Evolutionary conservation across 805 yeast genomes (phyloP), one percentile per base, ranked within the genome.

Genomic region (Cyberlindnera meyerae): DNA sequence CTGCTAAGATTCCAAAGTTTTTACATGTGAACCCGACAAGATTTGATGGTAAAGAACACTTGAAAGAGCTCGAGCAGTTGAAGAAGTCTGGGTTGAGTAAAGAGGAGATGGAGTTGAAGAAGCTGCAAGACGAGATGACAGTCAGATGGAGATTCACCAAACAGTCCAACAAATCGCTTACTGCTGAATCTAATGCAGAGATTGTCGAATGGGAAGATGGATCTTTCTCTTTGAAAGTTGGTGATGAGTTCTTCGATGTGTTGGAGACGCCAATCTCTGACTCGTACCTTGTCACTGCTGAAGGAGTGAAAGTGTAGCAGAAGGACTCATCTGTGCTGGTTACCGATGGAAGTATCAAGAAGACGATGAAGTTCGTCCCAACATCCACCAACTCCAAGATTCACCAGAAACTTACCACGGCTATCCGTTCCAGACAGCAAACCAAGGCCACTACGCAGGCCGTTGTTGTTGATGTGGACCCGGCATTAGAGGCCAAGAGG

Each of bases 151-250:
- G 95, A 61, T 90, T 89, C 59, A 82, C 87, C 12, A 75, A 82
- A 40, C 79, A 78, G 42, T 37, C 47, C 9, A 75, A 73, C n/a
- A 58, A 62, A 14, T 37, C 51, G 0, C 77, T 89, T 46, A 74
- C 75, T 52, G 84, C 84, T 50, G 95, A 88, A 57, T 82, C 95
- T 8, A 93, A 93, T 55, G 80, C 96, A 5, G 86, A 89, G 54
- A 77, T 90, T 39, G 73, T 93, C 24, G 83, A 86, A 58, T 93
- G 98, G 98, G 82, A 83, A 38, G 97, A 93, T 61, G 98, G 98
- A 1, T 70, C 86, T 4, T 63, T 78, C 44, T 88, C 97, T 2
- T 65, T 93, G 48, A 89, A 86, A 54, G 64, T 93, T 26, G 98
- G 98, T 22, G 70, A 72, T 31, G 98, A 93, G 61, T 70, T 81